Evolutionary conservation across 176 grass and related monocot species (phyloP), one percentile per base, ranked within the genome.

Genomic region (Aegilops speltoides): DNA sequence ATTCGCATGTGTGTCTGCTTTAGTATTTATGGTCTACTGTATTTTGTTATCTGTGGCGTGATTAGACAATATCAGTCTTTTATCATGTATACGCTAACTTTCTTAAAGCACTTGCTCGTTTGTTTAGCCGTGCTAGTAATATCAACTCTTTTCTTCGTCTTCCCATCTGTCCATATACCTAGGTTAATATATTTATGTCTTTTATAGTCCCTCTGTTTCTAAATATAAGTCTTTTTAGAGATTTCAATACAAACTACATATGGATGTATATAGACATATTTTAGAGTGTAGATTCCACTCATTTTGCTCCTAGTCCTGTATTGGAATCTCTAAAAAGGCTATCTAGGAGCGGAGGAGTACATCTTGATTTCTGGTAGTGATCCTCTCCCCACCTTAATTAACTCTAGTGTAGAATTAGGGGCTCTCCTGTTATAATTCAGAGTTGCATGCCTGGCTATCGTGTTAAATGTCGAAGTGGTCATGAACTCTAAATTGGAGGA

Each of bases 21-120:
- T 82, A 88, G 83, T 72, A 82, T 71, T 46, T 78, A 59, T 88
- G 57, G 17, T 88, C 50, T 57, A 81, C 38, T 91, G 86, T 91
- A 91, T 87, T 85, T 85, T 64, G 64, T 82, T 81, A 28, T 61
- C 19, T 62, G 68, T 7, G 78, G 56, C n/a, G 54, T 37, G 31
- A 23, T 4, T 40, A 81, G 10, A 85, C 24, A 56, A 59, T 86
- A 7, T 72, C 31, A 22, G 41, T 70, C 70, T 82, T 64, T 78
- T 85, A 57, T 91, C 17, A 8, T 40, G 25, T 85, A 41, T 33
- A 79, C 59, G 50, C 64, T 40, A 56, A 78, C 38, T 85, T 20
- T 81, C 50, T 54, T 25, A 50, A 33, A 63, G 68, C 78, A 81
- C 9, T 46, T 31, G 37, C 43, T 79, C 14, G 33, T 23, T 23